Evolutionary conservation across 2,329 filamentous ascomycete genomes (phyloP), one percentile per base, ranked within the genome.

Genomic region (Sclerotinia spermophila): DNA sequence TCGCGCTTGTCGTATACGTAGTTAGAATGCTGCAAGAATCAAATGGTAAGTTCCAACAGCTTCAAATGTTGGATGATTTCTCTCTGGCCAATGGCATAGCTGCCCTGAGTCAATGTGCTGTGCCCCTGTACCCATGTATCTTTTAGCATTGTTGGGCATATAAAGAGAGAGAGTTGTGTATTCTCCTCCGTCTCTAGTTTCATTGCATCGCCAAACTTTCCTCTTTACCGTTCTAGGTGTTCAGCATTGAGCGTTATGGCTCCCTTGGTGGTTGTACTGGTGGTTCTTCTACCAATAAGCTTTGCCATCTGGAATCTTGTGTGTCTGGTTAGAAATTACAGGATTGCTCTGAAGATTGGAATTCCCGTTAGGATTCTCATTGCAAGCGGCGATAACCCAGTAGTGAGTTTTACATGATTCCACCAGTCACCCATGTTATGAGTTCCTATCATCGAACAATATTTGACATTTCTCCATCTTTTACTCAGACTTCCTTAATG

Each of bases 351-450:
- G 27, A 33, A 27, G 19, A 67, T 58, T n/a, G 53, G 53, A 24
- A 40, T 68, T 48, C 65, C 53, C 8, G 21, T 68, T n/a, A 27
- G 53, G 8, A 56, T 59, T 15, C 53, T 59, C 13, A 48, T 68
- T 58, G 65, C 65, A 27, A 68, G 65, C 30, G 65, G 65, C 24
- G 65, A 68, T 38, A 68, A 68, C 24, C 65, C 53, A 44, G 65
- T 59, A 35, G 65, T 48, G 30, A 59, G 65, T 67, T 15, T 4
- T 19, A 40, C n/a, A 27, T 45, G 19, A 10, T 66, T 38, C 21
- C 8, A 11, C 27, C 5, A 7, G 2, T 21, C n/a, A 15, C 59
- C 7, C 7, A 62, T 27, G 6, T 24, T 27, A 62, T 15, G 27
- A 44, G 24, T 3, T n/a, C 38, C 7, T 61, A 42, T 7, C 13